Conservation (phyloP, 164 flowering plant genomes). For the Chimonanthus salicifolius region DNA sequence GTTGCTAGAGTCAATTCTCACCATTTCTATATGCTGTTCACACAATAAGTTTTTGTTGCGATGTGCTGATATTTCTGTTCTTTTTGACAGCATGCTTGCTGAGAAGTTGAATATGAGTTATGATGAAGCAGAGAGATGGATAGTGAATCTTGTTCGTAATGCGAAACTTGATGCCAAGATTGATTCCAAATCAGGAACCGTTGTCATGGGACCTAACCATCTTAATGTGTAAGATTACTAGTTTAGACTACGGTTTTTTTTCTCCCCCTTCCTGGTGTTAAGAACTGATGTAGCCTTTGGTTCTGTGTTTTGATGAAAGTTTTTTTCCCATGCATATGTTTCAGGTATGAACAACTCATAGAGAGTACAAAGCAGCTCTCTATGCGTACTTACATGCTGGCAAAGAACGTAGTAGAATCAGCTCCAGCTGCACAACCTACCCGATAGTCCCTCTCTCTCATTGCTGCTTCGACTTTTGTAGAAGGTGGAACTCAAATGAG, state of each 20-base stretch:
- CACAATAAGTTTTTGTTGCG: neutral
- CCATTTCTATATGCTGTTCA: too few species aligned
- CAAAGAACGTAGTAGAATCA: conserved; percentile 65
- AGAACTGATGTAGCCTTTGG: neutral
- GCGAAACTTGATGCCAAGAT: conserved; percentile 94
- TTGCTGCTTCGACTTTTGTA: too few species aligned
- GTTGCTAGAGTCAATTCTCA: too few species aligned
- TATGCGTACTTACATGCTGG: conserved; percentile 71
- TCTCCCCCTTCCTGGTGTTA: neutral
- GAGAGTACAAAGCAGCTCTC: conserved; percentile 80
- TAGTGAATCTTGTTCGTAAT: conserved; percentile 78
- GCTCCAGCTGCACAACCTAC: conserved; percentile 50
- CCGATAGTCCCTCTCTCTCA: conserved; percentile 16
- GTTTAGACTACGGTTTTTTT: too few species aligned
- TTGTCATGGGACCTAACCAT: conserved; percentile 75
- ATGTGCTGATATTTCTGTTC: too few species aligned
- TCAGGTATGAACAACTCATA: conserved; percentile 89
- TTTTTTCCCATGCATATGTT: neutral
- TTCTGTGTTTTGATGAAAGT: neutral
- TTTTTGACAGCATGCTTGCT: conserved; percentile 69
- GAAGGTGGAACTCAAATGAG: too few species aligned
- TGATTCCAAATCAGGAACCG: conserved; percentile 75
- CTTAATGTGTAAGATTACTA: conserved; percentile 71
- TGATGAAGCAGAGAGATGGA: conserved; percentile 99
- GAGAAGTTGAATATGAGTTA: conserved; percentile 83